Evolutionary conservation across 306 rosid species (phyloP).

Genomic region (Corylus avellana): DNA sequence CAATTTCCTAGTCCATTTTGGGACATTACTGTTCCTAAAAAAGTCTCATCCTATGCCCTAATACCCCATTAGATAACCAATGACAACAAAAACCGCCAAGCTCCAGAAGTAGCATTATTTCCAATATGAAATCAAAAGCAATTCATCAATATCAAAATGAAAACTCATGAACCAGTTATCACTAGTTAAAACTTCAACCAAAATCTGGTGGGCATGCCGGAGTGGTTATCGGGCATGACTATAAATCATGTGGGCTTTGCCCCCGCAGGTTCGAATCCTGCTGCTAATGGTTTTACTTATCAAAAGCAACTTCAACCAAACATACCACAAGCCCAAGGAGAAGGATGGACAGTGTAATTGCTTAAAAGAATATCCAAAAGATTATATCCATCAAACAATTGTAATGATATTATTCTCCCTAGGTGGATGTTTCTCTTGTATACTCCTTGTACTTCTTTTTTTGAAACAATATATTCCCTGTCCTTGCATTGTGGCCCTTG

Average conservation of each 20-base stretch:
- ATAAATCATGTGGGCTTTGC: too few species aligned
- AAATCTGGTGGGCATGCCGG: too few species aligned
- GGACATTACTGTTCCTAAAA: background rate
- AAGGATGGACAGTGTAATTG: background rate
- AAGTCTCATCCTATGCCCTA: background rate
- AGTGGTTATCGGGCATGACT: too few species aligned
- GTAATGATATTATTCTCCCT: background rate
- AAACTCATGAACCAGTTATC: background rate
- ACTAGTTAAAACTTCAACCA: background rate
- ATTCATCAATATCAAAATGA: background rate
- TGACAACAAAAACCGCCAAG: background rate
- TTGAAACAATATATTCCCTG: too few species aligned
- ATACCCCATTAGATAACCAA: background rate
- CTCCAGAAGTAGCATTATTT: background rate
- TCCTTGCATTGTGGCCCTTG: too few species aligned
- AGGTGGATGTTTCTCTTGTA: too few species aligned
- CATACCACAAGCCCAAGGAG: background rate
- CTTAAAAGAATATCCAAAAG: background rate
- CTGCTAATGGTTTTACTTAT: too few species aligned
- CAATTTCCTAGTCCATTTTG: too few species aligned
- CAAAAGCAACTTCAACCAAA: background rate
- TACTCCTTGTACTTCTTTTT: too few species aligned
- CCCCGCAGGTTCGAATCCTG: too few species aligned
- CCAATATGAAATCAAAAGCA: background rate
- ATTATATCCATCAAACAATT: background rate